phyloP scores from a whole-genome alignment of 75 land plant genomes.

The Sequoiadendron giganteum region DNA sequence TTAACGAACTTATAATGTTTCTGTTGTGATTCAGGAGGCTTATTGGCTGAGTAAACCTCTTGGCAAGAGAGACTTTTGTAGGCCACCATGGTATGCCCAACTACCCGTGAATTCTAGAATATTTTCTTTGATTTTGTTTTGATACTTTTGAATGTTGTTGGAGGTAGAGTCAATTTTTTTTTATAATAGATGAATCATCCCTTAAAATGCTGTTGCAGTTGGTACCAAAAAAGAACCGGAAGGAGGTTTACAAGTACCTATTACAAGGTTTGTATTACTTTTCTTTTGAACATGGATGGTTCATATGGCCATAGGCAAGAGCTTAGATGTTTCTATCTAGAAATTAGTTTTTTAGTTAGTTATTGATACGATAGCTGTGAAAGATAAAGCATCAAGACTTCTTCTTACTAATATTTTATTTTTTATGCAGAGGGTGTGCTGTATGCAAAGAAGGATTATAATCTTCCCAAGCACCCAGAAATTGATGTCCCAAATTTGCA shows the following conservation, averaged over 20 bases:
- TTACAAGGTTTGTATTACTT: slow-evolving; percentile 32
- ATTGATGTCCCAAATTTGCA: slow-evolving; percentile 53
- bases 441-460: slow-evolving; percentile 55
- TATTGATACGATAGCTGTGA: background rate
- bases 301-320: background rate
- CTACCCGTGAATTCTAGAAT: background rate
- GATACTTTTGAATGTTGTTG: background rate
- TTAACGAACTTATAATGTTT: background rate
- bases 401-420: background rate
- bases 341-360: background rate
- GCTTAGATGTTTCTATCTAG: background rate
- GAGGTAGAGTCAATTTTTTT: background rate
- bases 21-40: background rate
- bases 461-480: slow-evolving; percentile 56
- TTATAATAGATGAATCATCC: background rate
- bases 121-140: background rate
- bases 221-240: slow-evolving; percentile 52
- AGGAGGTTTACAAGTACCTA: slow-evolving; percentile 58
- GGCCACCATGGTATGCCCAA: background rate
- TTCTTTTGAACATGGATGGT: background rate
- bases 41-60: background rate
- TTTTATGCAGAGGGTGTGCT: slow-evolving; percentile 42
- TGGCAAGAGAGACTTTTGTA: background rate
- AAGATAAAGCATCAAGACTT: background rate
- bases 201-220: slow-evolving; percentile 20